Percentiles rank a stretch among this genome's conserved stretches.
phyloP scores from a whole-genome alignment of 192 early-diverging fungal genomes.

The Podila epigama region DNA sequence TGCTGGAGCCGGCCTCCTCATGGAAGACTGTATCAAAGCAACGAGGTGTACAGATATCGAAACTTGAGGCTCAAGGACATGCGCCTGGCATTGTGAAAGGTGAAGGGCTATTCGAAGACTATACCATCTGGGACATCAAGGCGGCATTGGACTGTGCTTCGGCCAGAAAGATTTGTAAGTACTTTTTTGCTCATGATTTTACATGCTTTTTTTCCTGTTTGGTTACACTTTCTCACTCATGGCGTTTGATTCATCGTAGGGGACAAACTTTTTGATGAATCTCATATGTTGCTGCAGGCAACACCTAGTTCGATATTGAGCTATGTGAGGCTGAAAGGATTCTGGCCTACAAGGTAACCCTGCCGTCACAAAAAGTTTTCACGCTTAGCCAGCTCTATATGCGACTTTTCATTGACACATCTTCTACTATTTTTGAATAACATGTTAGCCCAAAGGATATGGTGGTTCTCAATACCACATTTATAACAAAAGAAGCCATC shows the following conservation, averaged over 20 bases:
- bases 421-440: too few species aligned
- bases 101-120: slow-evolving; percentile 50
- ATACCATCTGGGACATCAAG: slow-evolving; percentile 60
- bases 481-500: slow-evolving; percentile 37
- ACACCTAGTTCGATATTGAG: slow-evolving; percentile 49
- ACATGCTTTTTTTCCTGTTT: neutral
- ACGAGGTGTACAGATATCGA: slow-evolving; percentile 33
- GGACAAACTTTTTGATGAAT: slow-evolving; percentile 55
- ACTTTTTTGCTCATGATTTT: neutral
- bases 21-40: slow-evolving; percentile 40
- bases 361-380: neutral
- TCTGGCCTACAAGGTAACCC: slow-evolving; percentile 55
- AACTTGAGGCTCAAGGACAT: slow-evolving; percentile 47
- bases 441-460: slow-evolving; percentile 51
- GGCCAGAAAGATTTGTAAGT: slow-evolving; percentile 52
- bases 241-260: slow-evolving; percentile 19
- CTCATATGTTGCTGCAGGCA: slow-evolving; percentile 38
- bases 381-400: neutral
- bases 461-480: slow-evolving; percentile 48
- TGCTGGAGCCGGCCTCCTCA: slow-evolving; percentile 30
- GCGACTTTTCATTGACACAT: neutral
- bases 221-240: neutral
- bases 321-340: slow-evolving; percentile 53
- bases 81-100: slow-evolving; percentile 45
- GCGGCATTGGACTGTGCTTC: slow-evolving; percentile 50